Evolutionary conservation across 345 rosid species (phyloP).

Genomic region (Mercurialis annua): DNA sequence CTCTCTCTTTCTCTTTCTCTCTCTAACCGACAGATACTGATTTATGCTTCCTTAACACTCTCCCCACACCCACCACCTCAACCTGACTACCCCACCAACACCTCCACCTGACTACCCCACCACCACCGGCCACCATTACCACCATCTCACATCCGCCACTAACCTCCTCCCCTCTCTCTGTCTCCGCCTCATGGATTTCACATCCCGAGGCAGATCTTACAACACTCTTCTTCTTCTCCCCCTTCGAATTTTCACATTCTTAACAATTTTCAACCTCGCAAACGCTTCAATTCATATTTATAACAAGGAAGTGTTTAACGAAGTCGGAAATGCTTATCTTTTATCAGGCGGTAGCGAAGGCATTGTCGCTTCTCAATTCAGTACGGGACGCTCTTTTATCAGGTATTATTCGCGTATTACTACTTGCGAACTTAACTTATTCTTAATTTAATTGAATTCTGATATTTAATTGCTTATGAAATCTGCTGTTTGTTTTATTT

Average conservation of each 20-base stretch:
- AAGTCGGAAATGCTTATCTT: conserved; percentile 81
- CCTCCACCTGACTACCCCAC: neutral
- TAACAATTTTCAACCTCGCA: conserved; percentile 16
- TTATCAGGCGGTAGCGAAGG: conserved; percentile 99
- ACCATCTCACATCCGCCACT: conserved; percentile 23
- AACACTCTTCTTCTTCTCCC: neutral
- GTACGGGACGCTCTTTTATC: conserved; percentile 48
- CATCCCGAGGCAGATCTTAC: conserved; percentile 12
- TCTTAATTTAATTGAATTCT: neutral
- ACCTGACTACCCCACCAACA: neutral
- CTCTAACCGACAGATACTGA: conserved; percentile 14
- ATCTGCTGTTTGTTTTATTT: too few relatives aligned
- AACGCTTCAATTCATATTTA: conserved; percentile 73
- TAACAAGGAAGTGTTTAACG: conserved; percentile 52
- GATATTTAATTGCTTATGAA: conserved; percentile 14
- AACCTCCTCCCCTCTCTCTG: conserved; percentile 7
- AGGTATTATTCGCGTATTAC: conserved; percentile 31
- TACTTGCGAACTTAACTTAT: neutral
- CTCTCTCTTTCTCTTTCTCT: neutral
- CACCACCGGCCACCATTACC: neutral
- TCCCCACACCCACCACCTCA: neutral
- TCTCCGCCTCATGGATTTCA: conserved; percentile 39
- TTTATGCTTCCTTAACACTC: conserved; percentile 3
- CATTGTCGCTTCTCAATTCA: conserved; percentile 38
- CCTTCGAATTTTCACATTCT: conserved; percentile 16